Conservation (phyloP, 2,329 filamentous ascomycete genomes). For the Ampelomyces quisqualis region DNA sequence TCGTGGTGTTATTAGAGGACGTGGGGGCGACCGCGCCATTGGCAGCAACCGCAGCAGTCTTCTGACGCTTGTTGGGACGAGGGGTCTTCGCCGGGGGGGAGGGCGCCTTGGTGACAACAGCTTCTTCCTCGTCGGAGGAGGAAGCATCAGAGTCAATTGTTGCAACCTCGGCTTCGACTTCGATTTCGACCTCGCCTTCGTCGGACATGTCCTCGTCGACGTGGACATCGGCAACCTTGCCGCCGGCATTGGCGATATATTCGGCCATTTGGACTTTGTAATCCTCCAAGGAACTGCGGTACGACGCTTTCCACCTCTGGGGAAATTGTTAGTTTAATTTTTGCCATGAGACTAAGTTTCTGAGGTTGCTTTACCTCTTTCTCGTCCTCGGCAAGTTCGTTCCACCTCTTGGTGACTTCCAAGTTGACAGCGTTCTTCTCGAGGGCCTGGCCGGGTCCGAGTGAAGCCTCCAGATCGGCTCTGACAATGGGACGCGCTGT, state of each 20-base stretch:
- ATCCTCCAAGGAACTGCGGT: conserved; percentile 53
- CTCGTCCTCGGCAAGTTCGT: conserved; percentile 70
- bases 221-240: conserved; percentile 47
- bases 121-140: conserved; percentile 36
- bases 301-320: conserved; percentile 51
- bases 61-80: conserved; percentile 44
- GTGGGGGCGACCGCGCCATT: conserved; percentile 25
- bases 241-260: conserved; percentile 54
- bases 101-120: conserved; percentile 38
- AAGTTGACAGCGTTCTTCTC: conserved; percentile 85
- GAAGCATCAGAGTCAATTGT: conserved; percentile 47
- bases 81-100: conserved; percentile 41
- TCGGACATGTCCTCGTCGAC: conserved; percentile 38
- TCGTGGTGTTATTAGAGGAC: conserved; percentile 20
- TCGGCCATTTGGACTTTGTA: conserved; percentile 58
- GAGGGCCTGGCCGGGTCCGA: conserved; percentile 64
- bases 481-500: conserved; percentile 81
- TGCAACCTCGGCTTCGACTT: conserved; percentile 41
- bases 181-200: conserved; percentile 26
- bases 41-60: conserved; percentile 25
- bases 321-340: background rate
- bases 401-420: conserved; percentile 85
- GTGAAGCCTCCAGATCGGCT: conserved; percentile 55
- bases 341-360: background rate
- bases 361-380: conserved; percentile 58